These are phyloP conservation scores for Panicum miliaceum DNA, from an alignment of 176 grass and related monocot species.

Conservation along the genomic window DNA sequence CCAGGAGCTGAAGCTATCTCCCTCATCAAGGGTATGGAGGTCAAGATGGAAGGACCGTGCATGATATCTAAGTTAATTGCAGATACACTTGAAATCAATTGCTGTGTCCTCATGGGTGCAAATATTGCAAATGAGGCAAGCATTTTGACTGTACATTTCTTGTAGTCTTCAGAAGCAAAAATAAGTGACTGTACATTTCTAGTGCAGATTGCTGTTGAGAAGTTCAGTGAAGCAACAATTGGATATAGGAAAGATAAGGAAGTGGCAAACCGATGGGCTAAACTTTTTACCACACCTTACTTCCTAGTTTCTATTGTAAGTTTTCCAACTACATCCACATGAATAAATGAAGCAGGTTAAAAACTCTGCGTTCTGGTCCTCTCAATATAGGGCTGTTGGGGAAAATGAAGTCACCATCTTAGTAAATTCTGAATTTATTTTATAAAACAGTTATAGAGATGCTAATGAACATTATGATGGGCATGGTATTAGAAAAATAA, in stretches of 20 bases:
- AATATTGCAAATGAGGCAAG: slow-evolving; percentile 97
- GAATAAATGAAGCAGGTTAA: not conserved
- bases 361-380: not conserved
- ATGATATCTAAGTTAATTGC: slow-evolving; percentile 95
- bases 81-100: slow-evolving; percentile 83
- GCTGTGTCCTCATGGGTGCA: slow-evolving; percentile 98
- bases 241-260: slow-evolving; percentile 89
- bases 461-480: not conserved
- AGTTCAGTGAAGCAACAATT: slow-evolving; percentile 97
- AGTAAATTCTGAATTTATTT: not conserved
- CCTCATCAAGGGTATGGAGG: slow-evolving; percentile 97
- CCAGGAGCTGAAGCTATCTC: slow-evolving; percentile 75
- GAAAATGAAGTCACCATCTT: not conserved
- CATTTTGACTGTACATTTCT: slow-evolving; percentile 6
- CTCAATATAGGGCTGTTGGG: not conserved
- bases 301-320: slow-evolving; percentile 84
- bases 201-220: slow-evolving; percentile 84
- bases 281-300: slow-evolving; percentile 78
- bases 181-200: slow-evolving; percentile 25
- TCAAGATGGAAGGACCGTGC: slow-evolving; percentile 91
- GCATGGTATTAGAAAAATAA: not conserved
- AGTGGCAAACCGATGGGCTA: slow-evolving; percentile 69
- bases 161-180: not conserved
- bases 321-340: slow-evolving; percentile 24
- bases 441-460: not conserved